phyloP scores from a whole-genome alignment of 352 stramenopile species.

The Chrysophaeum taylorii region DNA sequence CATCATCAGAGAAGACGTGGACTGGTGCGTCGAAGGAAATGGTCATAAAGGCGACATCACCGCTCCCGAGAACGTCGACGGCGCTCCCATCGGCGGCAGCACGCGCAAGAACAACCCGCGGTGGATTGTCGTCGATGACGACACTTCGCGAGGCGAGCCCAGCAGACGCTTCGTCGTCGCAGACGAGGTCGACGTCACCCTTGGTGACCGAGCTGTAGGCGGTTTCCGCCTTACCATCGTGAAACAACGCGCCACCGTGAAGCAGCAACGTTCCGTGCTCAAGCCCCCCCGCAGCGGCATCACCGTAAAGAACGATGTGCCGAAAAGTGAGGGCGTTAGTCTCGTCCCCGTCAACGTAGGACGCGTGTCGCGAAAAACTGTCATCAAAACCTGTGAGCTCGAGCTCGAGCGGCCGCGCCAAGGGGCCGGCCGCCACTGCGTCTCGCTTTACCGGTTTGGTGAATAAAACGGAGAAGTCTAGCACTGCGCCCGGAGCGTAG shows the following conservation, averaged over 20 bases:
- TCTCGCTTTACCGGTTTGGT: too few species aligned
- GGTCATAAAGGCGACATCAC: not conserved
- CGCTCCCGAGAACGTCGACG: not conserved
- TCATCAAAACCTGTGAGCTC: too few species aligned
- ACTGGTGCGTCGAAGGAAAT: not conserved
- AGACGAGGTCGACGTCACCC: not conserved
- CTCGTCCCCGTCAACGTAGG: constrained; percentile 46
- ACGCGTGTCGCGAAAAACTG: too few species aligned
- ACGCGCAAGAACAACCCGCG: not conserved
- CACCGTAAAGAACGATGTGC: constrained; percentile 40
- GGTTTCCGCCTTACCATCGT: too few species aligned
- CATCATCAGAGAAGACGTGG: not conserved
- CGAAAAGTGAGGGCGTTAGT: constrained; percentile 41
- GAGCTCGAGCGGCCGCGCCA: too few species aligned
- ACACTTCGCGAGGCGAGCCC: too few species aligned
- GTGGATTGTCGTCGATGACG: not conserved
- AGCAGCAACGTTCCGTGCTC: too few species aligned
- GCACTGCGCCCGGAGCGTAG: constrained; percentile 11
- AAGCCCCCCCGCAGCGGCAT: too few species aligned
- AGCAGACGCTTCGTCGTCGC: constrained; percentile 5
- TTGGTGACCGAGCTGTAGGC: too few species aligned
- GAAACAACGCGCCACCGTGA: too few species aligned
- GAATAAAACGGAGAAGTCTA: too few species aligned
- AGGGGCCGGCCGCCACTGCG: too few species aligned
- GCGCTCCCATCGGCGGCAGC: not conserved